phyloP scores from a whole-genome alignment of 257 asterid species.

The Nyctanthes arbortristis region DNA sequence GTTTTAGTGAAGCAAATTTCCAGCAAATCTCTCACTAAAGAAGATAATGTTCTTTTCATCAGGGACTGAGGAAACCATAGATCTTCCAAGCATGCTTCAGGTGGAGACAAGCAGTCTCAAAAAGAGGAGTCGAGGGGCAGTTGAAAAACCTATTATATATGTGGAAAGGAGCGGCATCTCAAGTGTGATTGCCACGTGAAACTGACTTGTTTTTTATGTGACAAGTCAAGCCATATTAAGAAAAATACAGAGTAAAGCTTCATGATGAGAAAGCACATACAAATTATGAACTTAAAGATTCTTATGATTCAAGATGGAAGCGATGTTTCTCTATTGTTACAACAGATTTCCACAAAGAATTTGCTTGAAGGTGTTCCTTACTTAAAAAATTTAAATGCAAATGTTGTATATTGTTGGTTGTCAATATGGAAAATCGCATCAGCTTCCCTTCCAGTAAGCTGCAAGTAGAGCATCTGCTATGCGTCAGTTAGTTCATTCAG shows the following conservation, averaged over 20 bases:
- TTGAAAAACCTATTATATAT: slow-evolving; percentile 4
- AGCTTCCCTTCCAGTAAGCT: not conserved
- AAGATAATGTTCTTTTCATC: slow-evolving; percentile 2
- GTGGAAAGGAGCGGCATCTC: not conserved
- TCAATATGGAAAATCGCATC: not conserved
- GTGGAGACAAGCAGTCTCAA: not conserved
- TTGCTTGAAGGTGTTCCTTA: not conserved
- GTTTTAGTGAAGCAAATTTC: slow-evolving; percentile 23
- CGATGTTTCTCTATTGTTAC: not conserved
- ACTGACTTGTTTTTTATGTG: not conserved
- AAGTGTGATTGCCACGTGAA: slow-evolving; percentile 8
- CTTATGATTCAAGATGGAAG: no score
- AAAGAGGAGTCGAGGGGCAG: not conserved
- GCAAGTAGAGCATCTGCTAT: not conserved
- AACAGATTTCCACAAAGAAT: not conserved
- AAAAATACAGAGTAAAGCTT: slow-evolving; percentile 15
- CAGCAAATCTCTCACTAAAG: not conserved
- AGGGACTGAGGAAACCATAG: not conserved
- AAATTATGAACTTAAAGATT: not conserved
- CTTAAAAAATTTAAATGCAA: not conserved
- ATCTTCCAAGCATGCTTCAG: not conserved
- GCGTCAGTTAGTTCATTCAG: not conserved
- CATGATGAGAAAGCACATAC: not conserved
- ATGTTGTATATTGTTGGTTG: not conserved
- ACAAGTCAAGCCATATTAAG: slow-evolving; percentile 8